These are phyloP conservation scores for Calonectria montana DNA, from an alignment of 2,329 filamentous ascomycete genomes.

Conservation along the genomic window DNA sequence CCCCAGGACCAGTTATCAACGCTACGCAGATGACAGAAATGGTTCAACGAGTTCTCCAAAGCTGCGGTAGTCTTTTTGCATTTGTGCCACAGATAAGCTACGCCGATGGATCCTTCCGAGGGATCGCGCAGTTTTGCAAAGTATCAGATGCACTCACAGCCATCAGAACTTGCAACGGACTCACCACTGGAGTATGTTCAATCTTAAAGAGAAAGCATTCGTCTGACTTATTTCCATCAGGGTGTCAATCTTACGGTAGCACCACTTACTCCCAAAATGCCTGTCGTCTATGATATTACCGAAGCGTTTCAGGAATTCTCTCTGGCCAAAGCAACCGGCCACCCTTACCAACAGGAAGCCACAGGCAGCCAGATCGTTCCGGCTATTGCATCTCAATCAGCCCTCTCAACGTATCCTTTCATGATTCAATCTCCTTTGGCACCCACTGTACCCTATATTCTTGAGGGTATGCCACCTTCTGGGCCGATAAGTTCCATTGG, in stretches of 20 bases:
- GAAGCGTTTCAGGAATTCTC: conserved; percentile 35
- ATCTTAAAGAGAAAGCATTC: neutral
- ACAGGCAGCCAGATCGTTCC: conserved; percentile 8
- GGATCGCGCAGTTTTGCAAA: conserved; percentile 66
- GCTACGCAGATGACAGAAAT: conserved; percentile 51
- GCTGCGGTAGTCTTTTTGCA: conserved; percentile 64
- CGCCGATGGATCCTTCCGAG: conserved; percentile 57
- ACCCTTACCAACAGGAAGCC: conserved; percentile 19
- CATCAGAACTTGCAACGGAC: conserved; percentile 48
- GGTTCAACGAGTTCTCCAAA: conserved; percentile 51
- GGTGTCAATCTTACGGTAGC: conserved; percentile 41
- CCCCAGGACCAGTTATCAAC: conserved; percentile 30
- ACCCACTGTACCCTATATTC: conserved; percentile 42
- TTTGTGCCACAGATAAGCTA: conserved; percentile 57
- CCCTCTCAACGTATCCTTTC: conserved; percentile 48
- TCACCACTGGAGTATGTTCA: conserved; percentile 41
- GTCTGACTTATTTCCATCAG: conserved; percentile 24
- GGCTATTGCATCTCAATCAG: conserved; percentile 36
- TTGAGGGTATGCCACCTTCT: conserved; percentile 40
- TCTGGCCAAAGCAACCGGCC: conserved; percentile 23
- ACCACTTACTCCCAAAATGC: conserved; percentile 17
- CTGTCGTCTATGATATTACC: conserved; percentile 19
- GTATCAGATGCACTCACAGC: conserved; percentile 55
- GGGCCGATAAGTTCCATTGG: conserved; percentile 40
- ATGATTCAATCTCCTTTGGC: conserved; percentile 47